Base-by-base conservation (phyloP, 345 rosid genomes). In the Boechera retrofracta region DNA sequence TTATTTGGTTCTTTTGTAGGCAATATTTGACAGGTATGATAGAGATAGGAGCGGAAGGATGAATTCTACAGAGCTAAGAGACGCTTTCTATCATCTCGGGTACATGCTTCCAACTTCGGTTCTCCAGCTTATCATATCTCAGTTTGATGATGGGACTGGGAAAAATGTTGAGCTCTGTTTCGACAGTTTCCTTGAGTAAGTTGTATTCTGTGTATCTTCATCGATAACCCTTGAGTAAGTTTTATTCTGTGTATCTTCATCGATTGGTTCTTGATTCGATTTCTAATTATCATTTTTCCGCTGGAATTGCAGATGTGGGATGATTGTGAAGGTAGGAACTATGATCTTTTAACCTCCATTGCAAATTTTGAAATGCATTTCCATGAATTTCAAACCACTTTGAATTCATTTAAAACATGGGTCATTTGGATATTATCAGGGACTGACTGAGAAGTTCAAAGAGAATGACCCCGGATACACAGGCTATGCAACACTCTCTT, bases 131-230 rank as follows among this genome's bases (percentile, higher is more conserved):
- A 69, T 89, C 56, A 68, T 80, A 10, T 75, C 91, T 57, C 85
- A 83, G 77, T 87, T 84, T 53, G 85, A 85, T 52, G 83, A 83
- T 65, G 82, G 84, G 69, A 88, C 85, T 71, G 82, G 87, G 36
- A 42, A 77, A 31, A 76, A 28, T 71, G 76, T 69, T 15, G 88
- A 87, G 54, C 91, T 91, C 52, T 72, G 75, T 78, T 89, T 89
- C 5, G 88, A 88, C 66, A 82, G 85, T 38, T 91, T 89, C 60
- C 83, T 89, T 35, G 89, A 89, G 97, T 88, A 82, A 82, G 90
- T 72, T 77, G 32, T 69, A 33, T 35, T 60, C 24, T 49, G 13
- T 21, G 3, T 41, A 29, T 63, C 38, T 63, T 49, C 28, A 26
- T 42, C 16, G 35, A 16, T 28, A 16, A 16, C 16, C 60, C 83